Evolutionary conservation across 495 filamentous ascomycete species (phyloP), one percentile per base, ranked within the genome.

Genomic region (Aspergillus kassunensis): DNA sequence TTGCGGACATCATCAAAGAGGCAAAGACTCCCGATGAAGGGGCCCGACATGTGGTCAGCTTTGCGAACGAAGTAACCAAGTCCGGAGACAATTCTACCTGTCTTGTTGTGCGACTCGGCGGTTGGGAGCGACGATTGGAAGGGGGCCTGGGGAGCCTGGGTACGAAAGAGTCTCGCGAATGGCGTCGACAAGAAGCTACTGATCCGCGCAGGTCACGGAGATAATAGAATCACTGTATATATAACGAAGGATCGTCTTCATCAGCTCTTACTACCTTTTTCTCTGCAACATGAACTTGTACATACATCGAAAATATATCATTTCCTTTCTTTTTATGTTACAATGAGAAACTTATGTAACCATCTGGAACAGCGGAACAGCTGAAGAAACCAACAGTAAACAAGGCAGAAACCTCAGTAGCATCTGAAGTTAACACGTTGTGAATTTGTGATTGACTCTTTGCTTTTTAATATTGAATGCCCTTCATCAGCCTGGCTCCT

Each of bases 71-170:
- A 72, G 85, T 95, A 12, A 83, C 78, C 16, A 76, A 64, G 7
- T 85, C 90, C 45, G 92, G 86, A 0, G 92, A 98, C 66, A 98
- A 98, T 76, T 89, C 91, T 9, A 98, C 95, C n/a, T 92, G 88
- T 62, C 69, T 97, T 4, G 92, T 97, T 5, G 83, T 97, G 19
- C 76, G 93, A 45, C 74, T 97, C 8, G 93, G 93, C 8, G 93
- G 95, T 0, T 97, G 93, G 93, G 93, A 97, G 74, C 82, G 92
- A 62, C 81, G 93, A 60, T 80, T 77, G 41, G 88, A 95, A 65
- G 95, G 95, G 0, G 93, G 93, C 0, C 67, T 91, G 43, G 93
- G 93, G 1, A 90, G 89, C 62, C 56, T 96, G 73, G 89, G 91
- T 9, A 96, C 91, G 2, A 91, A 86, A 73, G 91, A 96, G 78